Evolutionary conservation across 2,329 filamentous ascomycete genomes (phyloP), one percentile per base, ranked within the genome.

Genomic region (Colletotrichum sp.): DNA sequence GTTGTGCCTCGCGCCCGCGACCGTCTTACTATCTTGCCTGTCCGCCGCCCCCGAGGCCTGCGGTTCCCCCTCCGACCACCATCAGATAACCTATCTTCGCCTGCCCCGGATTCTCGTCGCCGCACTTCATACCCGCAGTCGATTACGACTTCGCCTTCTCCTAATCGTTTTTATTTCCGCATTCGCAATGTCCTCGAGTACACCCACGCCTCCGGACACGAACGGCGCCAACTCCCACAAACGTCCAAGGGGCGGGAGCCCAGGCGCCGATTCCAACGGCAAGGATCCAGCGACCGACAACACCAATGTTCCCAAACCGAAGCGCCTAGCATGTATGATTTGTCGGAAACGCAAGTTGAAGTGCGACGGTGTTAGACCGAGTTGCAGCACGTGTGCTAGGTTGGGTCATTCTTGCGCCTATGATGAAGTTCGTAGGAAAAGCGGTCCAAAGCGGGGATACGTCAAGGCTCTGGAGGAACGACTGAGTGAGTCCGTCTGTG

Each of bases 401-500:
- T 88, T 98, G 67, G 93, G 95, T 59, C 96, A 98, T 85, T 91
- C 94, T 71, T 98, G 96, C 86, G 93, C 94, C 77, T 98, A 98
- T 83, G 96, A 98, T 82, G 96, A 98, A 87, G 94, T 96, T 80
- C 92, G 96, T 83, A 95, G 95, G 86, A 98, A 98, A 91, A 98
- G 96, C 84, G 96, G 96, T 4, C 96, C 96, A 4, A 98, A 98
- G 88, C 91, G 96, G 83, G 96, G 96, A 80, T 98, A 98, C 83
- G 96, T 98, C 77, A 98, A 98, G 88, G 94, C 96, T 76, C 87
- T 99, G 80, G 97, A 99, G 85, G 96, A 98, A 83, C 92, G 97
- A 84, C 87, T 99, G 82, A 96, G 96, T 98, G 89, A 87, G 94
- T 52, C 44, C n/a, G 44, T 52, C 44, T 52, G 12, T 30, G n/a